These are phyloP conservation scores for Erodium maritimum DNA, from an alignment of 345 rosid genomes.

Conservation along the genomic window DNA sequence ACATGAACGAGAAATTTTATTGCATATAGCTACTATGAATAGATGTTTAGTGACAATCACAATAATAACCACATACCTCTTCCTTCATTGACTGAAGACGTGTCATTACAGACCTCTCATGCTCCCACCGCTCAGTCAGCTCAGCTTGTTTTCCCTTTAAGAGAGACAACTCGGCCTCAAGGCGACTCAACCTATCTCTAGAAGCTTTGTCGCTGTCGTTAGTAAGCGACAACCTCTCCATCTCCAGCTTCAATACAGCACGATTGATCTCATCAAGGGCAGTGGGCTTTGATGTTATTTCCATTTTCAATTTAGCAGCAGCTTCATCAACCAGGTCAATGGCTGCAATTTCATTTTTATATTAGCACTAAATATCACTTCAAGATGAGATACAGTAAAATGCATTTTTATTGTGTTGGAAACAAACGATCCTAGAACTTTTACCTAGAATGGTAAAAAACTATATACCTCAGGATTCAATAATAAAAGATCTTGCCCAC, in stretches of 20 bases:
- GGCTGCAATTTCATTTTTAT: slow-evolving; percentile 28
- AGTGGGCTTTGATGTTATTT: slow-evolving; percentile 95
- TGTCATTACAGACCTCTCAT: slow-evolving; percentile 92
- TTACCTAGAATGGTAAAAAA: background rate
- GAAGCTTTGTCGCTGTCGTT: slow-evolving; percentile 93
- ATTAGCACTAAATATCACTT: background rate
- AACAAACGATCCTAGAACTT: background rate
- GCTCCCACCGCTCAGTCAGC: slow-evolving; percentile 96
- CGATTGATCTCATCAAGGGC: slow-evolving; percentile 97
- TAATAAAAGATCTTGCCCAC: no score
- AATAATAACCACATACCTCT: slow-evolving; percentile 38
- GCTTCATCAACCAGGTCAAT: slow-evolving; percentile 91
- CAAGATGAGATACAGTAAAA: background rate
- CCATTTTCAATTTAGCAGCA: slow-evolving; percentile 87
- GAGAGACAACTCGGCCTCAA: slow-evolving; percentile 61
- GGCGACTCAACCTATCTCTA: slow-evolving; percentile 74
- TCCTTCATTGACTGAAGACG: slow-evolving; percentile 92
- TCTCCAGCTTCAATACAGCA: slow-evolving; percentile 82
- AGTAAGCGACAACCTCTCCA: slow-evolving; percentile 92
- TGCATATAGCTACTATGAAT: no score
- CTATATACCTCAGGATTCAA: background rate
- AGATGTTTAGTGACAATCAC: background rate
- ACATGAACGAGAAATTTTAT: no score
- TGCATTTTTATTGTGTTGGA: background rate
- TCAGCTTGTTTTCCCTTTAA: slow-evolving; percentile 76